Base-by-base conservation (phyloP, 306 rosid species). In the Quercus wislizeni region DNA sequence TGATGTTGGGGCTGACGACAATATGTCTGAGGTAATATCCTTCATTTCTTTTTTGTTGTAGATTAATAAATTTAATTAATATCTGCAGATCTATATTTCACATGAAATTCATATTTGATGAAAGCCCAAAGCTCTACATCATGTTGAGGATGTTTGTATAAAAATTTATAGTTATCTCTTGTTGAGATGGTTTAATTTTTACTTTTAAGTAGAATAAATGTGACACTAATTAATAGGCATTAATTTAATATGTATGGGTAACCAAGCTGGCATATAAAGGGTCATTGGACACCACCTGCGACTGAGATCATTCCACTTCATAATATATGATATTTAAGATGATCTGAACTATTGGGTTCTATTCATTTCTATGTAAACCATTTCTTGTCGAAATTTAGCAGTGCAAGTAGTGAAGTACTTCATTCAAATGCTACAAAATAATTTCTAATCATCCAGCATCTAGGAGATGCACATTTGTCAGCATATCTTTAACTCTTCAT, bases 21-120 rank as follows among this genome's bases (percentile, higher is more conserved):
- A 73, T 78, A 83, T 85, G 69, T 88, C 92, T 28, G 98, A 90
- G 94, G 98, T 93, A 84, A 35, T 12, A 52, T 11, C 25, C 43
- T 74, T 79, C 65, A 56, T 82, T 76, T 72, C 77, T 35, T 59
- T 63, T 81, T 52, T 17, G 5, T 35, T 64, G 27, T n/a, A 74
- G 70, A 63, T 38, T 25, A 38, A 63, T 5, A 63, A 6, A 51
- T 6, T 30, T 15, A 52, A 20, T 57, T 79, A 52, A 61, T 61
- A 46, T 18, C 69, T 5, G 15, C 21, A 30, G 12, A 33, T 30
- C 57, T 78, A 41, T 41, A 64, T 46, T 14, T 55, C 25, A 41
- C 69, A 69, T 54, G 58, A 64, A 67, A 27, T 63, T 31, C 19
- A 2, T 35, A 11, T 30, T 64, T 7, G 46, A 64, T 17, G 43